These are phyloP conservation scores for Fulvia fulva DNA, from an alignment of 2,329 filamentous ascomycete genomes.

Conservation along the genomic window DNA sequence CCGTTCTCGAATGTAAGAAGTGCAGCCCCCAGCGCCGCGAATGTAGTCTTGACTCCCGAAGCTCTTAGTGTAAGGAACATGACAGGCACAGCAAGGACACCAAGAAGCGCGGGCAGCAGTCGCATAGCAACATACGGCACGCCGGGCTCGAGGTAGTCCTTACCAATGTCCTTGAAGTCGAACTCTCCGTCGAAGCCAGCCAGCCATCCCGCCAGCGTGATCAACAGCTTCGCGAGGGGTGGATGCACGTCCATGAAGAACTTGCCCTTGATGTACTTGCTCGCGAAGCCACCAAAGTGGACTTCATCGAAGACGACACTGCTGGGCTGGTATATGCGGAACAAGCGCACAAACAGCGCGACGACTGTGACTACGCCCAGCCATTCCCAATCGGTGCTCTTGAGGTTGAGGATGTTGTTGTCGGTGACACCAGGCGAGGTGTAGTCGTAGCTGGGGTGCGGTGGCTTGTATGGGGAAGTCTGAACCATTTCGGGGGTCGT, in stretches of 20 bases:
- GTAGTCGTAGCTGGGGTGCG: conserved; percentile 51
- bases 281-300: conserved; percentile 96
- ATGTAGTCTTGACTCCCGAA: conserved; percentile 80
- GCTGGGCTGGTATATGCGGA: conserved; percentile 91
- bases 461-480: conserved; percentile 33
- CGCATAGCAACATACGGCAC: conserved; percentile 99
- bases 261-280: conserved; percentile 97
- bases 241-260: conserved; percentile 99
- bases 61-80: conserved; percentile 96
- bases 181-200: conserved; percentile 94
- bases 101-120: conserved; percentile 82
- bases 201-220: conserved; percentile 89
- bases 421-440: conserved; percentile 76
- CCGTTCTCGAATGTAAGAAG: conserved; percentile 96
- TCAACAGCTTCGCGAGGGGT: conserved; percentile 91
- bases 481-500: conserved; percentile 20
- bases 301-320: conserved; percentile 99
- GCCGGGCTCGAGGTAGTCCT: conserved; percentile 90
- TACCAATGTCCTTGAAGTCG: conserved; percentile 99
- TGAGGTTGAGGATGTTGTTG: conserved; percentile 87
- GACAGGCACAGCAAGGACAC: conserved; percentile 80
- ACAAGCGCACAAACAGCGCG: conserved; percentile 76
- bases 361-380: conserved; percentile 69
- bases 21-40: conserved; percentile 75
- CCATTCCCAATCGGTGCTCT: conserved; percentile 75